phyloP scores from a whole-genome alignment of 192 early-diverging fungal species.

The Entomortierella lignicola region DNA sequence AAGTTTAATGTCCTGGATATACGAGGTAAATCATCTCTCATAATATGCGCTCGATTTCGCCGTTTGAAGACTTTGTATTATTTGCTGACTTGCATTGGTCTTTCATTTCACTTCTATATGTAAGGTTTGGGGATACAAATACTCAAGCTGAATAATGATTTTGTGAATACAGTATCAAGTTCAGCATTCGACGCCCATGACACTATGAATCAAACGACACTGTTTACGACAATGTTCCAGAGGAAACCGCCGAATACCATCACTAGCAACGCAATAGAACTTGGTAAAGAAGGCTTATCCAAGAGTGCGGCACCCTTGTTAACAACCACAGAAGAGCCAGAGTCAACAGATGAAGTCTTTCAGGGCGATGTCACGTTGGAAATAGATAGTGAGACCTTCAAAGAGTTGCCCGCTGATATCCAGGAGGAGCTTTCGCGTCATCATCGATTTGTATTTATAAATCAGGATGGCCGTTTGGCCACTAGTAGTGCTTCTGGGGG shows the following conservation, averaged over 20 bases:
- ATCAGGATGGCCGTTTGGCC: not conserved
- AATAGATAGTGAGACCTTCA: constrained; percentile 46
- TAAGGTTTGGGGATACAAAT: constrained; percentile 66
- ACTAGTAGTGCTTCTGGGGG: not conserved
- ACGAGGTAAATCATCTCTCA: constrained; percentile 44
- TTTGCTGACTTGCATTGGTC: not conserved
- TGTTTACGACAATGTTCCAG: constrained; percentile 39
- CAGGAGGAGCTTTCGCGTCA: constrained; percentile 45
- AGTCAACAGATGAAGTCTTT: not conserved
- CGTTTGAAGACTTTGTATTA: not conserved
- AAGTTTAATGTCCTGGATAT: constrained; percentile 57
- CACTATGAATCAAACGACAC: constrained; percentile 33
- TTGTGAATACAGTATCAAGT: constrained; percentile 20
- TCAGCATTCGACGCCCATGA: constrained; percentile 10
- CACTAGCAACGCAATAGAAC: not conserved
- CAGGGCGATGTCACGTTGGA: constrained; percentile 4
- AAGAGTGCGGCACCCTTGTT: not conserved
- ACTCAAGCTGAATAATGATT: constrained; percentile 56
- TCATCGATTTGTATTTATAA: constrained; percentile 26
- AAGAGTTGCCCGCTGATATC: constrained; percentile 52
- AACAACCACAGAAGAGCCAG: not conserved
- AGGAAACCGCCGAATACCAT: not conserved
- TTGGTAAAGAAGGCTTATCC: no score
- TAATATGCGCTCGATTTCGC: not conserved
- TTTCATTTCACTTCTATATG: not conserved